Conservation (phyloP, 108 stramenopile species). For the Conticribra weissflogii region DNA sequence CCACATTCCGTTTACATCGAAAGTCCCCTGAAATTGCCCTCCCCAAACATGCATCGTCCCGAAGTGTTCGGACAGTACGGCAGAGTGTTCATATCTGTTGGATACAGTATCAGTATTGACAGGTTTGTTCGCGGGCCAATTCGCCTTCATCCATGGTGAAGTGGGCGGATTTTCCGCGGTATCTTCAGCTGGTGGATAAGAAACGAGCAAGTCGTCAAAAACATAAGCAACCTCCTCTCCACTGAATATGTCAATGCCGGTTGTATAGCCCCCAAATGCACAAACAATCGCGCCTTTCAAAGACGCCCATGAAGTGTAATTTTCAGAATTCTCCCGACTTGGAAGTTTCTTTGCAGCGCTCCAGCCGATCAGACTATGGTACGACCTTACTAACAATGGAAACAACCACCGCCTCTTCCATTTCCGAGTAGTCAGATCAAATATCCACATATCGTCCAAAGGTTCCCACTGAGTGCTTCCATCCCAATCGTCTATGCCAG, state of each 20-base stretch:
- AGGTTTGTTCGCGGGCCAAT: slow-evolving; percentile 1
- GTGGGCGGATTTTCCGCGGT: slow-evolving; percentile 1
- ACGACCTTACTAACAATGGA: slow-evolving; percentile 42
- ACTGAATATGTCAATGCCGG: slow-evolving; percentile 38
- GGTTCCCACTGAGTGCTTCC: slow-evolving; percentile 48
- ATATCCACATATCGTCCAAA: slow-evolving; percentile 55
- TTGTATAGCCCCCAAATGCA: slow-evolving; percentile 53
- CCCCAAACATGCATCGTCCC: slow-evolving; percentile 53
- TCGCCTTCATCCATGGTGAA: slow-evolving; percentile 33
- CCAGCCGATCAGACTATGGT: slow-evolving; percentile 60
- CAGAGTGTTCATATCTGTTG: slow-evolving; percentile 44
- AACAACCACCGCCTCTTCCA: slow-evolving; percentile 48
- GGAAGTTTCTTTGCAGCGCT: slow-evolving; percentile 11
- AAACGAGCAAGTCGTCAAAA: slow-evolving; percentile 52
- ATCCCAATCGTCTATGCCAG: slow-evolving; percentile 39
- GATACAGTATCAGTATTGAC: slow-evolving; percentile 20
- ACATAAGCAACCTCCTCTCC: slow-evolving; percentile 54
- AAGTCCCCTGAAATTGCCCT: slow-evolving; percentile 46
- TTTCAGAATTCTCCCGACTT: slow-evolving; percentile 22
- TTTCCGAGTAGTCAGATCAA: slow-evolving; percentile 40
- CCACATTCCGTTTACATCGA: slow-evolving; percentile 49
- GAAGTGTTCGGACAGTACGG: slow-evolving; percentile 38
- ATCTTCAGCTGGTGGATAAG: slow-evolving; percentile 28
- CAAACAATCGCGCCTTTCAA: slow-evolving; percentile 42
- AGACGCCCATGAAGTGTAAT: slow-evolving; percentile 41